Conservation (phyloP, 1,284 basidiomycete species). For the Sporisorium sorghi region DNA sequence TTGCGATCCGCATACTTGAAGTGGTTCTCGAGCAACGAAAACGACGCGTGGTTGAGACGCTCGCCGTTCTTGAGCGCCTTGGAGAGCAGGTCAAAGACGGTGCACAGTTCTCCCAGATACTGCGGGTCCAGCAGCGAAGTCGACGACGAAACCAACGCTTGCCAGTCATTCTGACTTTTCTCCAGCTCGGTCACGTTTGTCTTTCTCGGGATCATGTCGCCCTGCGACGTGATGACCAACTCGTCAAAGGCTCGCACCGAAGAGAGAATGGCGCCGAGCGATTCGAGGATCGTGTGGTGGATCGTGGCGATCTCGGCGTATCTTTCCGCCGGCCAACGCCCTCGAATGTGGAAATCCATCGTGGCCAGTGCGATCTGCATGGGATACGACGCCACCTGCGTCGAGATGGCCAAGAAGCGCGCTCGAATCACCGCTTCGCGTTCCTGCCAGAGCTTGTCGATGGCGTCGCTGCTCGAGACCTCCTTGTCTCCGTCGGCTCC, state of each 20-base stretch:
- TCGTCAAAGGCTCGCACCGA: conserved; percentile 37
- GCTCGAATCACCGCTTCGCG: conserved; percentile 54
- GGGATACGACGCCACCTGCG: conserved; percentile 68
- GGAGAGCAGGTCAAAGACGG: conserved; percentile 49
- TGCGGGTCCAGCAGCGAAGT: conserved; percentile 56
- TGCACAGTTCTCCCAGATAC: conserved; percentile 48
- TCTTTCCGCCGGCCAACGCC: conserved; percentile 73
- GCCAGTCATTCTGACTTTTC: conserved; percentile 33
- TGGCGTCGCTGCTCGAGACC: conserved; percentile 32
- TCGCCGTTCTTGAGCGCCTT: conserved; percentile 48
- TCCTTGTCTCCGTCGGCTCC: conserved; percentile 66
- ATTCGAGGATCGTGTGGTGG: conserved; percentile 53
- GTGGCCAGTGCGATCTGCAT: conserved; percentile 73
- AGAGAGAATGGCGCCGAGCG: conserved; percentile 38
- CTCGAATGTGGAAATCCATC: conserved; percentile 70
- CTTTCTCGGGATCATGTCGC: conserved; percentile 3
- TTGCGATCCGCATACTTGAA: conserved; percentile 34
- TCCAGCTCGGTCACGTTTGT: no score
- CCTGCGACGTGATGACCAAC: conserved; percentile 1
- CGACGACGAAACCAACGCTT: conserved; percentile 40
- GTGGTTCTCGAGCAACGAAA: conserved; percentile 45
- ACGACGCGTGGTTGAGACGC: conserved; percentile 40
- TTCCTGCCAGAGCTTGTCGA: conserved; percentile 27
- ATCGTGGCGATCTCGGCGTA: conserved; percentile 71
- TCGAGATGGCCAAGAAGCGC: conserved; percentile 71